Evolutionary conservation across 2,329 filamentous ascomycete genomes (phyloP), one percentile per base, ranked within the genome.

Genomic region (Trichoderma breve): DNA sequence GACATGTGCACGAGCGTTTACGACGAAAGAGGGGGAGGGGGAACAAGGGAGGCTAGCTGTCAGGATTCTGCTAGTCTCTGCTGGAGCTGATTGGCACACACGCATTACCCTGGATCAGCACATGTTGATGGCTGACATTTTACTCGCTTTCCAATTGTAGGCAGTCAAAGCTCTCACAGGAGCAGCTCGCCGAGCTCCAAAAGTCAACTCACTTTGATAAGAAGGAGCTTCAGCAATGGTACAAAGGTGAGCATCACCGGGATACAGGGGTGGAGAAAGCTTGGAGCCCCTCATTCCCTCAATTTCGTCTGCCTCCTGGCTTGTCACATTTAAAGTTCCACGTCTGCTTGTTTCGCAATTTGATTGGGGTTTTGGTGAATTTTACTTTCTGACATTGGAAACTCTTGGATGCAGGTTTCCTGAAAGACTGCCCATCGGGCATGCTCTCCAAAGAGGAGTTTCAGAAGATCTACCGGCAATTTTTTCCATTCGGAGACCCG

Each of bases 161-260:
- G 85, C 96, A 98, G 87, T 98, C 95, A 78, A 99, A 98, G 87
- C 92, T 99, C 81, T 97, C 95, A 72, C 93, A 96, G 82, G 92
- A 97, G 83, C 94, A 99, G 88, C 92, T 99, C 80, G 90, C 89
- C 76, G 96, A 99, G 84, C 90, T 99, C 77, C 95, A 98, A 82
- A 96, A 94, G 86, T 94, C 94, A 73, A 99, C 96, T 75, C 94
- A 98, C 84, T 99, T 99, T 81, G 96, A 99, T 84, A 98, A 98
- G 91, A 98, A 98, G 87, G 96, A 99, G 84, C 84, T 99, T 81
- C 96, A 99, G 83, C 95, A 98, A 90, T 99, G 96, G 96, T 98
- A 99, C 85, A 98, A 98, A 88, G 96, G 96, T 97, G 83, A 75
- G 90, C 53, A 63, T n/a, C 53, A 21, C 53, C 6, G 3, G 5